phyloP scores from a whole-genome alignment of 2,329 filamentous ascomycete species.

The Fusarium poae region DNA sequence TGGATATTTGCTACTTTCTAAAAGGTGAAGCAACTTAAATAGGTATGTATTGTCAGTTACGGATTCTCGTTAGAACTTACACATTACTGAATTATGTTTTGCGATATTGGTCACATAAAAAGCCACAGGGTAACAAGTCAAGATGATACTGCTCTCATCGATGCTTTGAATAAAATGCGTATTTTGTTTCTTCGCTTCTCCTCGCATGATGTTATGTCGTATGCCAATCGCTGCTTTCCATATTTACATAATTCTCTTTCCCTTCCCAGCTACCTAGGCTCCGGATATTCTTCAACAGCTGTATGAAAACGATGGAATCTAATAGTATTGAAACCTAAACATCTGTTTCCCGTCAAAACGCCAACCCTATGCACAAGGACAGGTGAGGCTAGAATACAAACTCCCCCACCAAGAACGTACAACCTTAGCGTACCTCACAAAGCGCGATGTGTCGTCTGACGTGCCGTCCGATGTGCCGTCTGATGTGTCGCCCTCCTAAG shows the following conservation, averaged over 20 bases:
- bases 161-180: neutral
- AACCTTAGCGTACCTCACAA: slow-evolving; percentile 1
- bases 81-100: too few relatives aligned
- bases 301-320: slow-evolving; percentile 28
- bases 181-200: neutral
- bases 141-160: neutral
- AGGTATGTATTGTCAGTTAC: neutral
- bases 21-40: neutral
- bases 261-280: slow-evolving; percentile 14
- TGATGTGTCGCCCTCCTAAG: slow-evolving; percentile 18
- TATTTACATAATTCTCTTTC: slow-evolving; percentile 8
- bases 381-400: slow-evolving; percentile 11
- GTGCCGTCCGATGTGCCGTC: too few relatives aligned
- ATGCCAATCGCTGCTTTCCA: slow-evolving; percentile 1
- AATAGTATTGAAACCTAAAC: slow-evolving; percentile 21
- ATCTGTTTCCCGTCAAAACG: slow-evolving; percentile 37
- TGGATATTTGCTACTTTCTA: neutral
- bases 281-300: slow-evolving; percentile 6
- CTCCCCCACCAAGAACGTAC: neutral
- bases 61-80: neutral
- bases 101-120: neutral
- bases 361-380: slow-evolving; percentile 44
- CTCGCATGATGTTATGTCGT: neutral
- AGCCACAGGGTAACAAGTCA: neutral
- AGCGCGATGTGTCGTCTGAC: slow-evolving; percentile 16